These are phyloP conservation scores for Murraya paniculata DNA, from an alignment of 345 rosid species.

Conservation along the genomic window DNA sequence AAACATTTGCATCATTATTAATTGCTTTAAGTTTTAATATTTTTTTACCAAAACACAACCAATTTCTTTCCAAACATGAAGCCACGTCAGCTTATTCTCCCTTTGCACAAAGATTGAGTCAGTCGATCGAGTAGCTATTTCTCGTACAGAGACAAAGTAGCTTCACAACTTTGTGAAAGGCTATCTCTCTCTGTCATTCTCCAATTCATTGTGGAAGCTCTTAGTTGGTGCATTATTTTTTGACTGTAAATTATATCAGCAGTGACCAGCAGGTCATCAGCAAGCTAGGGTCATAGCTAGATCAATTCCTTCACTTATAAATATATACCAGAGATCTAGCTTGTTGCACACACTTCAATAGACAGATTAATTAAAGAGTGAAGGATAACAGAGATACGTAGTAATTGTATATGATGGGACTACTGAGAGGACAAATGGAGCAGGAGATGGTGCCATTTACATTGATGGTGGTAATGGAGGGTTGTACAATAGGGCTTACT, in stretches of 20 bases:
- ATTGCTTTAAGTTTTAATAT: too few species aligned
- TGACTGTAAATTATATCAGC: too few species aligned
- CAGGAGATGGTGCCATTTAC: conserved; percentile 43
- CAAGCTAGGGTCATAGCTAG: too few species aligned
- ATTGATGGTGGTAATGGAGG: conserved; percentile 72
- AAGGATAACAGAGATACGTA: too few species aligned
- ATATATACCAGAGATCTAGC: too few species aligned
- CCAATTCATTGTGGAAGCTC: neutral
- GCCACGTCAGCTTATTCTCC: conserved; percentile 28
- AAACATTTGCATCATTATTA: neutral
- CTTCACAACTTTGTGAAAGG: conserved; percentile 53
- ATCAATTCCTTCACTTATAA: too few species aligned
- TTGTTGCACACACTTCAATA: too few species aligned
- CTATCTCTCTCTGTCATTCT: conserved; percentile 22
- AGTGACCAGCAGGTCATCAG: too few species aligned
- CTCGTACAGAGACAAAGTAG: conserved; percentile 30
- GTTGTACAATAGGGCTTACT: conserved; percentile 65
- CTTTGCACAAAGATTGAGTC: conserved; percentile 31
- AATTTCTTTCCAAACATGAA: neutral
- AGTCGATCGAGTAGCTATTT: conserved; percentile 61
- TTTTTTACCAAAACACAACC: neutral
- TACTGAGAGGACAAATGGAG: neutral
- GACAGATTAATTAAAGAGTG: too few species aligned
- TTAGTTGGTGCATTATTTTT: too few species aligned
- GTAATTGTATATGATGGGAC: too few species aligned